Percentiles rank a stretch among this genome's conserved stretches.
phyloP scores from a whole-genome alignment of 202 grass and related monocot species.

The Tripidium arundinaceum region DNA sequence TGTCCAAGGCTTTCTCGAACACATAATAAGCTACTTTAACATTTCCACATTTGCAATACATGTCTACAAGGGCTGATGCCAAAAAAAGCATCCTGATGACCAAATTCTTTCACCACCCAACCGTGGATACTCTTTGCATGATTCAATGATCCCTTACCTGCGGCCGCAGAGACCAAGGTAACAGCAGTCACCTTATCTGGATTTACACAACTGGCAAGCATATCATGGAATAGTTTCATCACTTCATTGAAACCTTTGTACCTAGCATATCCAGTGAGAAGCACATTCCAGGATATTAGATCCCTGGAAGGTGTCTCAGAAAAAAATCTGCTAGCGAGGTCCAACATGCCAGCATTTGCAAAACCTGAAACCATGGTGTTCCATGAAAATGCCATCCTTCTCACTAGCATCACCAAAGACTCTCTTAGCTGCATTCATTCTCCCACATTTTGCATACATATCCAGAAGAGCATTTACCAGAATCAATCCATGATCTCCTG shows the following conservation, averaged over 20 bases:
- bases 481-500: slow-evolving; percentile 23
- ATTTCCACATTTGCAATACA: slow-evolving; percentile 54
- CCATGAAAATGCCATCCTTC: slow-evolving; percentile 42
- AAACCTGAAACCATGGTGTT: slow-evolving; percentile 51
- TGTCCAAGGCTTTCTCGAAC: slow-evolving; percentile 33
- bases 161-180: slow-evolving; percentile 33
- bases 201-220: slow-evolving; percentile 33
- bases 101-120: slow-evolving; percentile 44
- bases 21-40: slow-evolving; percentile 24
- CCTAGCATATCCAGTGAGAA: slow-evolving; percentile 41
- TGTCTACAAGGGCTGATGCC: slow-evolving; percentile 49
- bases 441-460: slow-evolving; percentile 53
- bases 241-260: slow-evolving; percentile 7
- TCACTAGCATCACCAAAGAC: slow-evolving; percentile 32
- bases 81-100: slow-evolving; percentile 40
- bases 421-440: slow-evolving; percentile 34
- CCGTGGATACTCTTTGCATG: slow-evolving; percentile 37
- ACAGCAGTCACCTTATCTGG: slow-evolving; percentile 47
- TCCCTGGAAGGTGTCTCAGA: slow-evolving; percentile 36
- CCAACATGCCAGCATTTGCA: slow-evolving; percentile 37
- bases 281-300: slow-evolving; percentile 49
- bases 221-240: slow-evolving; percentile 21
- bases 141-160: slow-evolving; percentile 19
- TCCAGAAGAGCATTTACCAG: slow-evolving; percentile 52
- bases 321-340: slow-evolving; percentile 44